A percentile compares a stretch with the other conserved stretches of the same genome.
Evolutionary conservation across 2,329 filamentous ascomycete species (phyloP).

Genomic region (Graphilbum ipis-grandicollis): DNA sequence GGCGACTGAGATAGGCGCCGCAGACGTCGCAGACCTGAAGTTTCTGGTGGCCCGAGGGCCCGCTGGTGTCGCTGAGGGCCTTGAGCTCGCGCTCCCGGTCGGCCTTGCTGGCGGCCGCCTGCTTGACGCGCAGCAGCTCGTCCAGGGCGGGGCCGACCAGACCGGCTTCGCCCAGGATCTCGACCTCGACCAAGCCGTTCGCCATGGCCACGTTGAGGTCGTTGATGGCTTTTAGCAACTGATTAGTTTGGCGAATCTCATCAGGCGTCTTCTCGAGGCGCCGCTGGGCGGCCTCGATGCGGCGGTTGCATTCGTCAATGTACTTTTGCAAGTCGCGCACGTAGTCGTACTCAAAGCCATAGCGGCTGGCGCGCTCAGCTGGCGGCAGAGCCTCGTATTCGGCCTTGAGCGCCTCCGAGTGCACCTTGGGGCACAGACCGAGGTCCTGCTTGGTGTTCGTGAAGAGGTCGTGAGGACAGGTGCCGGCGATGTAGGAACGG

Average conservation of each 20-base stretch:
- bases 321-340: constrained; percentile 91
- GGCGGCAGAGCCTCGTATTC: constrained; percentile 68
- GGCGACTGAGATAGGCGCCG: constrained; percentile 76
- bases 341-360: constrained; percentile 94
- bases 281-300: constrained; percentile 80
- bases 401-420: constrained; percentile 72
- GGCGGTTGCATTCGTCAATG: constrained; percentile 88
- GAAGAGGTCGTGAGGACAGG: constrained; percentile 96
- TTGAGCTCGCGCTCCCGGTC: constrained; percentile 81
- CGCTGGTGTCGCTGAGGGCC: constrained; percentile 75
- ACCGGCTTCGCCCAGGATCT: constrained; percentile 66
- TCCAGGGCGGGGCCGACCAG: constrained; percentile 68
- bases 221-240: constrained; percentile 68
- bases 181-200: constrained; percentile 68
- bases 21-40: constrained; percentile 97
- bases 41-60: constrained; percentile 91
- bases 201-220: constrained; percentile 66
- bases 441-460: constrained; percentile 99
- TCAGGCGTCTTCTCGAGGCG: constrained; percentile 93
- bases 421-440: constrained; percentile 72
- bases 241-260: constrained; percentile 90
- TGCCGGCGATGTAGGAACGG: constrained; percentile 82
- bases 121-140: constrained; percentile 73
- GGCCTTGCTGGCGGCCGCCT: constrained; percentile 63
- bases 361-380: constrained; percentile 49